Evolutionary conservation across 1,139 yeast genomes (phyloP).

Genomic region (Geotrichum aggregatum): DNA sequence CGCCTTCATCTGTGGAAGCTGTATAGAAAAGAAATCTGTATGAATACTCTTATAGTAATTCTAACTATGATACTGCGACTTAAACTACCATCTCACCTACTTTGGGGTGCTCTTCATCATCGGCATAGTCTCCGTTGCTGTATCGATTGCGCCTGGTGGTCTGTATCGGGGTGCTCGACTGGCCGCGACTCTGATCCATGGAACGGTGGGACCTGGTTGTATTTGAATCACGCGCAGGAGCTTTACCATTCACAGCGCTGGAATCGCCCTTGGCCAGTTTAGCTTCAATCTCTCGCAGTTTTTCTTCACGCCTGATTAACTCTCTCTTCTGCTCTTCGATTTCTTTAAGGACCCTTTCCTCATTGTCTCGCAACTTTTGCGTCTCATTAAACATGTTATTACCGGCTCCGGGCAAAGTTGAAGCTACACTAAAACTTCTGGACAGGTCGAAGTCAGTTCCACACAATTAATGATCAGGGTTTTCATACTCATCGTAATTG

Average conservation of each 20-base stretch:
- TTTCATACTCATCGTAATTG: constrained; percentile 15
- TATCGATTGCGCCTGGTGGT: background rate
- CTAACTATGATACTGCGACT: background rate
- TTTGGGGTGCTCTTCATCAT: constrained; percentile 14
- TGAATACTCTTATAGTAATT: background rate
- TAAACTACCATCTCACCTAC: constrained; percentile 12
- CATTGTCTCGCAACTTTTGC: constrained; percentile 34
- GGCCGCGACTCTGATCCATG: constrained; percentile 1
- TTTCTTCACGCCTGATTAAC: constrained; percentile 74
- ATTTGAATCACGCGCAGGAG: background rate
- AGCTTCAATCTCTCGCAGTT: constrained; percentile 68
- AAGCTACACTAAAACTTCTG: constrained; percentile 4
- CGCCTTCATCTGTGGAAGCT: no score
- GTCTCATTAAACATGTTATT: constrained; percentile 30
- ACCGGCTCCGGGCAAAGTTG: constrained; percentile 22
- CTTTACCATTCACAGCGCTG: background rate
- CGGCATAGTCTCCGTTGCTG: constrained; percentile 8
- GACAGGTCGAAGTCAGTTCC: background rate
- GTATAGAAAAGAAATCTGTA: background rate
- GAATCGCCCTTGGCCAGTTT: constrained; percentile 45
- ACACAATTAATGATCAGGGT: background rate
- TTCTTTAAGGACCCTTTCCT: constrained; percentile 78
- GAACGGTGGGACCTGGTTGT: constrained; percentile 5
- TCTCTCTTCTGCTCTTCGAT: constrained; percentile 44
- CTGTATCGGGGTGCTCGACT: background rate